phyloP scores from a whole-genome alignment of 768 basidiomycete genomes.

The Daedaleopsis sinensis region DNA sequence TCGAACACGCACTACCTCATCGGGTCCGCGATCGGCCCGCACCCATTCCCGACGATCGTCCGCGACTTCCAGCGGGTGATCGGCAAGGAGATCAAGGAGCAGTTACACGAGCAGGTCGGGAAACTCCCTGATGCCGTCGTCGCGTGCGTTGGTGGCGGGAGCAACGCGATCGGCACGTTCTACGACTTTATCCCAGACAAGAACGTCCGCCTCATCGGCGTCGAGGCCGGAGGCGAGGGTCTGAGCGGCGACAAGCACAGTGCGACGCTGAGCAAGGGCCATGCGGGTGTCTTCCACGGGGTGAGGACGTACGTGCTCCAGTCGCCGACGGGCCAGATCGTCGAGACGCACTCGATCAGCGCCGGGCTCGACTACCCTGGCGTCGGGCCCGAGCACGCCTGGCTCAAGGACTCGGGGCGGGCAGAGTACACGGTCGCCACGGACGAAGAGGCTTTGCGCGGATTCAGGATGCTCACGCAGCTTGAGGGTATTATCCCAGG shows the following conservation, averaged over 20 bases:
- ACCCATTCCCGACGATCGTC: constrained; percentile 98
- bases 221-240: constrained; percentile 99
- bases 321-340: constrained; percentile 86
- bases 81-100: constrained; percentile 90
- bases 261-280: constrained; percentile 89
- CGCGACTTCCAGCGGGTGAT: constrained; percentile 98
- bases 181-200: constrained; percentile 94
- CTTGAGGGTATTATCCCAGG: constrained; percentile 97
- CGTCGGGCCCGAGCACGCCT: constrained; percentile 97
- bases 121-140: constrained; percentile 94
- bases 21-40: constrained; percentile 96
- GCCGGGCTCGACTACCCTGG: constrained; percentile 97
- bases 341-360: constrained; percentile 96
- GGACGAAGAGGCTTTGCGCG: constrained; percentile 91
- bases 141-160: constrained; percentile 97
- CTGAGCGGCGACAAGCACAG: constrained; percentile 86
- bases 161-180: constrained; percentile 97
- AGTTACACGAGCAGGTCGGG: constrained; percentile 68
- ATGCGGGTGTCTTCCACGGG: constrained; percentile 94
- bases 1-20: constrained; percentile 95
- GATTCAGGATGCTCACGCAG: constrained; percentile 91
- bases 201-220: constrained; percentile 83
- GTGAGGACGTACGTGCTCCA: constrained; percentile 96
- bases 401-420: constrained; percentile 92
- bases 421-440: constrained; percentile 94